Conservation (phyloP, 352 stramenopile genomes). For the Ophiocytium majus region DNA sequence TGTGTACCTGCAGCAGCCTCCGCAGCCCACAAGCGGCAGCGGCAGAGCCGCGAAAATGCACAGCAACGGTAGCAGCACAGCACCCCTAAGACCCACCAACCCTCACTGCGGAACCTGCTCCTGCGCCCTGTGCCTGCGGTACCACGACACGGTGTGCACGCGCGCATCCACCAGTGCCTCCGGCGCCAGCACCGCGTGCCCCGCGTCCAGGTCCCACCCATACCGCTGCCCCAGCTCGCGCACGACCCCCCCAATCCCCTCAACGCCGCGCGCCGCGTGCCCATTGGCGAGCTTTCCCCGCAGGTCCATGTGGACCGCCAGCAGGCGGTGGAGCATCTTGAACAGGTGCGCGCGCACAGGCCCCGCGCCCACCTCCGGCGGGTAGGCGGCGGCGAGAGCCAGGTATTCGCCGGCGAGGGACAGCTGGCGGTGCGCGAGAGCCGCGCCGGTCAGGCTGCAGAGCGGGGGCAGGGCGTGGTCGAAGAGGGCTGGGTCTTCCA, state of each 20-base stretch:
- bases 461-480: constrained; percentile 25
- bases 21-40: too few species aligned
- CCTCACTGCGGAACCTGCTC: neutral
- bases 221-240: constrained; percentile 44
- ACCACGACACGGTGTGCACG: constrained; percentile 33
- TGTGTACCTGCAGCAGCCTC: too few species aligned
- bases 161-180: constrained; percentile 20
- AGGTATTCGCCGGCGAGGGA: constrained; percentile 53
- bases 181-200: constrained; percentile 17
- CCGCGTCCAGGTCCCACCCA: constrained; percentile 36
- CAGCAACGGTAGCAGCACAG: too few species aligned
- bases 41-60: too few species aligned
- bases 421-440: constrained; percentile 50
- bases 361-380: constrained; percentile 30
- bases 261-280: neutral
- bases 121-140: constrained; percentile 40
- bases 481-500: constrained; percentile 82
- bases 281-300: constrained; percentile 35
- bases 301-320: constrained; percentile 49
- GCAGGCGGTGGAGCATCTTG: constrained; percentile 55
- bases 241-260: constrained; percentile 32
- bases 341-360: constrained; percentile 42
- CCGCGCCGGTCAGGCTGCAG: constrained; percentile 24
- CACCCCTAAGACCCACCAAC: too few species aligned
- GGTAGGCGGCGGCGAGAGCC: constrained; percentile 42